These are phyloP conservation scores for Antitrichia curtipendula DNA, from an alignment of 225 moss, liverwort and hornwort genomes.

Conservation along the genomic window DNA sequence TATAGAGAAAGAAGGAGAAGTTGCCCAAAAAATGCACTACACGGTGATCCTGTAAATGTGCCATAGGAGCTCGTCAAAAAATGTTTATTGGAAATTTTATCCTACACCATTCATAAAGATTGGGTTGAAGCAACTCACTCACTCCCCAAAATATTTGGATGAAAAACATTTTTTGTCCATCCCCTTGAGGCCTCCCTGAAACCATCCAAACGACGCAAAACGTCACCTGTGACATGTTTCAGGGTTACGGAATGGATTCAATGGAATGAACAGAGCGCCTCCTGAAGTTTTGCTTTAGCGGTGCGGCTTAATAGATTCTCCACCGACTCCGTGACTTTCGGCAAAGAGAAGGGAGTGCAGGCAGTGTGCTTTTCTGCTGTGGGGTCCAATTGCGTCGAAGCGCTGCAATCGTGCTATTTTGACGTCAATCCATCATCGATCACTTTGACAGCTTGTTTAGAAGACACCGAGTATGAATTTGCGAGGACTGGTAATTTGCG, in stretches of 20 bases:
- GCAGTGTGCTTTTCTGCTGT: not conserved
- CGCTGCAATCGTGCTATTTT: not conserved
- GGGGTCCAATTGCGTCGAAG: not conserved
- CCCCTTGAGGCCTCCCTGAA: not conserved
- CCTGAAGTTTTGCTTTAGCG: not conserved
- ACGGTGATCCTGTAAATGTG: rapidly evolving
- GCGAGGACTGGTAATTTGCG: not conserved
- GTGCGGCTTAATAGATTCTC: not conserved
- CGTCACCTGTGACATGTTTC: not conserved
- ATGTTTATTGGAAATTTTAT: no score
- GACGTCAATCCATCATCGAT: not conserved
- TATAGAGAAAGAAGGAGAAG: not conserved
- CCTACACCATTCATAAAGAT: not conserved
- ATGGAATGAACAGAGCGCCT: not conserved
- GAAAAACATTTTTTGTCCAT: not conserved
- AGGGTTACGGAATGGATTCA: no score
- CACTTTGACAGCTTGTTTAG: not conserved
- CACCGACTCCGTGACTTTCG: not conserved
- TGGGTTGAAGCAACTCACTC: not conserved
- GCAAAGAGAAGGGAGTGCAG: not conserved
- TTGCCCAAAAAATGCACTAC: not conserved
- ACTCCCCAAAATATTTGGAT: not conserved
- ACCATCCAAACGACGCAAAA: not conserved
- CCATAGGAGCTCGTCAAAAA: not conserved
- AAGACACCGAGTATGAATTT: not conserved